Base-by-base conservation (phyloP, 495 filamentous ascomycete genomes). In the Lindgomyces ingoldianus region DNA sequence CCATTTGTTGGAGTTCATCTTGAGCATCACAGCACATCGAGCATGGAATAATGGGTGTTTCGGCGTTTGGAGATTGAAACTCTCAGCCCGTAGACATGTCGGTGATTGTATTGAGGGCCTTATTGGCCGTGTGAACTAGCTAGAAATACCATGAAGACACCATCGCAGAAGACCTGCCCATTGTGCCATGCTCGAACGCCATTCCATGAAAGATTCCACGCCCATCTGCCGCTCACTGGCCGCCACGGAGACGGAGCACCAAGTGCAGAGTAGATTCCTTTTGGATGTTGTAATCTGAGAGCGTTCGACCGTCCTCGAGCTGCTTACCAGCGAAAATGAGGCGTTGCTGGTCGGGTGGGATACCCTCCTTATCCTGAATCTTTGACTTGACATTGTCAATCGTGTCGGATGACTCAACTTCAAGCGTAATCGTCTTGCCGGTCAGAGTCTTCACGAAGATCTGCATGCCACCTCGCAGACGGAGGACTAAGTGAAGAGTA, bases 351-450 rank as follows among this genome's bases (percentile, higher is more conserved):
- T 98, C 94, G 21, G 94, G 95, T 71, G 95, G 94, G 71, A 98
- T 98, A 73, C 94, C 95, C 83, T 98, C 94, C 89, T 98, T 98
- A 86, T 97, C 95, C 75, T 96, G 91, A 54, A 96, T 96, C 82
- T 96, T 96, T 25, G 78, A 81, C 84, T 96, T 95, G 18, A 96
- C 91, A 70, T 95, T 96, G 75, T 96, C 91, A 67, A 96, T 96
- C 36, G 91, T 95, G 70, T 96, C 91, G n/a, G 89, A 91, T 16
- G 84, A 88, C 74, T 96, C 91, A 29, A 95, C 91, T 73, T 96
- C 91, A 67, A 96, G 74, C 12, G 91, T 96, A 65, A 96, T 95
- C 3, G 91, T 95, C 86, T 95, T 96, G n/a, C 91, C 91, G 10
- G 91, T 95, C 59, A 94, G 77, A 9, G 91, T 94, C 86, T 96